phyloP scores from a whole-genome alignment of 176 grass and related monocot genomes.

The Lolium perenne region DNA sequence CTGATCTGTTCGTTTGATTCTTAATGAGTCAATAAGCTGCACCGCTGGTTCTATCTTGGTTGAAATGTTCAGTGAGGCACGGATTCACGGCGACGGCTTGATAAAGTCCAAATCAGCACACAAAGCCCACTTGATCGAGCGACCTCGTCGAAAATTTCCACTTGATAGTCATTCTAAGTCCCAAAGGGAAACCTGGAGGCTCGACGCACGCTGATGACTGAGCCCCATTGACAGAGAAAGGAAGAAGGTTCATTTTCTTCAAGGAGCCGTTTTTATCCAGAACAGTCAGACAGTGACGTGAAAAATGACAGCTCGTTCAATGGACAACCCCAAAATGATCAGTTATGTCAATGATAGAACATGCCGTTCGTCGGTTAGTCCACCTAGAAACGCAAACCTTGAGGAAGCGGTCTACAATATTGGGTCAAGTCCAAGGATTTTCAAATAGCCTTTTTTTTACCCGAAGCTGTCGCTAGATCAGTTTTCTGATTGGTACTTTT shows the following conservation, averaged over 20 bases:
- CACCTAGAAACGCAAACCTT: background rate
- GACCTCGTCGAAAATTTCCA: background rate
- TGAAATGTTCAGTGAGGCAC: background rate
- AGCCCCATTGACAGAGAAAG: background rate
- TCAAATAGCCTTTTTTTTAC: too few relatives aligned
- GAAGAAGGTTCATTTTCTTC: background rate
- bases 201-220: constrained; percentile 1
- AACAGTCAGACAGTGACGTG: background rate
- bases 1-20: background rate
- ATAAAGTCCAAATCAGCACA: constrained; percentile 28
- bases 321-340: constrained; percentile 1
- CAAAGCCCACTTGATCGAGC: background rate
- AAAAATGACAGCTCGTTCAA: constrained; percentile 39
- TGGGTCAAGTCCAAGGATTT: too few relatives aligned
- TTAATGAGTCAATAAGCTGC: background rate
- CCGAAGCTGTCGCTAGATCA: too few relatives aligned
- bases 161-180: background rate
- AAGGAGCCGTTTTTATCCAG: background rate
- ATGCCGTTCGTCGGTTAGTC: constrained; percentile 10
- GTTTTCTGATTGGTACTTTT: too few relatives aligned
- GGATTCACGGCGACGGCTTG: constrained; percentile 28
- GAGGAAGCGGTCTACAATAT: constrained; percentile 25
- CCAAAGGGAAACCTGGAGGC: background rate
- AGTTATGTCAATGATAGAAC: background rate
- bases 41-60: background rate